phyloP scores from a whole-genome alignment of 495 filamentous ascomycete species.

The Paragyromitra xinjiangensis region DNA sequence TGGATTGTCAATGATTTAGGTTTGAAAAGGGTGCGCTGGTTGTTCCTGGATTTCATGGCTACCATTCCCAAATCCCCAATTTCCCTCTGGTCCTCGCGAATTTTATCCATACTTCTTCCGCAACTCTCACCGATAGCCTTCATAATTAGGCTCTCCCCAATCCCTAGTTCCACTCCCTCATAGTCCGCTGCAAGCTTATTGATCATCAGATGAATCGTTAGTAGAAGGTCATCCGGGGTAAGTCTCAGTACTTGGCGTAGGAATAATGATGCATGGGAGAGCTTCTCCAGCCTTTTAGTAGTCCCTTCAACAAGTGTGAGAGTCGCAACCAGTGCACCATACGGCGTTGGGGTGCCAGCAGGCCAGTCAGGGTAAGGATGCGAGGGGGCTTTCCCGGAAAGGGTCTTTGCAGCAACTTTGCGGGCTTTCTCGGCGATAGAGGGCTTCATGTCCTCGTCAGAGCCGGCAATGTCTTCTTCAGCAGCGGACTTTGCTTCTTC shows the following conservation, averaged over 20 bases:
- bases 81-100: slow-evolving; percentile 93
- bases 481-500: slow-evolving; percentile 59
- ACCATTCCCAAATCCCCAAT: slow-evolving; percentile 95
- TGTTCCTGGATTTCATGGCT: slow-evolving; percentile 90
- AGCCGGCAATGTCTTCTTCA: slow-evolving; percentile 64
- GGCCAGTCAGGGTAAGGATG: slow-evolving; percentile 96
- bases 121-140: slow-evolving; percentile 96
- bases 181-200: slow-evolving; percentile 98
- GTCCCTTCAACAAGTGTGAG: slow-evolving; percentile 95
- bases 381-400: slow-evolving; percentile 67
- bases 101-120: slow-evolving; percentile 82
- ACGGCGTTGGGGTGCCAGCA: slow-evolving; percentile 85
- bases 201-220: slow-evolving; percentile 92
- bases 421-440: slow-evolving; percentile 78
- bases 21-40: slow-evolving; percentile 97
- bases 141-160: slow-evolving; percentile 97
- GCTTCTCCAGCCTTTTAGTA: slow-evolving; percentile 84
- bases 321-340: slow-evolving; percentile 91
- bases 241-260: slow-evolving; percentile 90
- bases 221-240: slow-evolving; percentile 85
- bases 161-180: slow-evolving; percentile 92
- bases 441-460: slow-evolving; percentile 78
- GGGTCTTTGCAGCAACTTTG: slow-evolving; percentile 81
- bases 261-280: slow-evolving; percentile 87
- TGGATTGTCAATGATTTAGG: slow-evolving; percentile 87